These are phyloP conservation scores for Infundibulicybe gibba DNA, from an alignment of 768 basidiomycete species.

Conservation along the genomic window DNA sequence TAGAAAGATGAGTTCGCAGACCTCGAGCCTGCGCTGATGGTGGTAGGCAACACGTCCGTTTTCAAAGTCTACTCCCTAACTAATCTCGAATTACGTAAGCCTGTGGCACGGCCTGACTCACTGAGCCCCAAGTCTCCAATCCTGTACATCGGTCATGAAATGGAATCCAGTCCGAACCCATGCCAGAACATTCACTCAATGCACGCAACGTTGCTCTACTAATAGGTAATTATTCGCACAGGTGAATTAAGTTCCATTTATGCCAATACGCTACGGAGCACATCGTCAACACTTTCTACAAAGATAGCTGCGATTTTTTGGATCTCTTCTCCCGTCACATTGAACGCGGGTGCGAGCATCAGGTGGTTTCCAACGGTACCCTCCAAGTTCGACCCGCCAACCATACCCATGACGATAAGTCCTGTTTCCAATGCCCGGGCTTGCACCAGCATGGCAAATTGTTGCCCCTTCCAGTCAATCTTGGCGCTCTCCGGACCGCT, in stretches of 20 bases:
- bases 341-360: conserved; percentile 80
- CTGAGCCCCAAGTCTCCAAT: not conserved
- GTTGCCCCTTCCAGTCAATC: conserved; percentile 46
- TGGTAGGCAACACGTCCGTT: conserved; percentile 19
- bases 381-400: conserved; percentile 63
- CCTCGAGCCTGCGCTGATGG: conserved; percentile 28
- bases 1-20: conserved; percentile 22
- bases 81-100: conserved; percentile 43
- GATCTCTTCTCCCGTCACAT: conserved; percentile 65
- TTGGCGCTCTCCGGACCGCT: conserved; percentile 32
- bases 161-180: not conserved
- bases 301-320: conserved; percentile 64
- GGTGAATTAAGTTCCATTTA: conserved; percentile 17
- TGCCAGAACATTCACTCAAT: not conserved
- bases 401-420: conserved; percentile 71
- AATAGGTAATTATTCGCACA: conserved; percentile 1
- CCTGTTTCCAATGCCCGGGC: conserved; percentile 64
- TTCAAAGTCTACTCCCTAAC: conserved; percentile 28
- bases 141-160: not conserved
- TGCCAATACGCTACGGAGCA: conserved; percentile 27
- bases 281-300: conserved; percentile 63
- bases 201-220: not conserved
- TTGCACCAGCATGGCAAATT: conserved; percentile 70
- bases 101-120: conserved; percentile 29
- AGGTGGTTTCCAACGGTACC: conserved; percentile 70